Evolutionary conservation across 1,284 basidiomycete genomes (phyloP), one percentile per base, ranked within the genome.

Genomic region (Gomphus bonarii): DNA sequence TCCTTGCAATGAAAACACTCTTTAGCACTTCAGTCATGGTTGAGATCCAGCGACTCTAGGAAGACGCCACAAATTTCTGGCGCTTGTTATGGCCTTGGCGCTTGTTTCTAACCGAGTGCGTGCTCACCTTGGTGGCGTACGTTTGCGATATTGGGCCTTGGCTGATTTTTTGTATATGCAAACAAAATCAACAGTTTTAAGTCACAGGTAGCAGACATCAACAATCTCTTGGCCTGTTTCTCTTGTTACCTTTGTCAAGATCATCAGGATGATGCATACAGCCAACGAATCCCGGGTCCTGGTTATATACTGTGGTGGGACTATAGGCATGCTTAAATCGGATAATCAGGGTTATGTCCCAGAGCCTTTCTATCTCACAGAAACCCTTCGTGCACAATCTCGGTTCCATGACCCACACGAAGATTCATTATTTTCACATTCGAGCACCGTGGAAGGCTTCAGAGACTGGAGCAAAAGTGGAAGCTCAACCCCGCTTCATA

Each of bases 371-470:
- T 94, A 93, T 69, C 74, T 95, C 61, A 89, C 87, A 7, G 85
- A 89, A 70, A 90, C 82, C 0, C 78, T 94, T 44, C 76, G 81
- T 62, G 84, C 84, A 62, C 90, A 93, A 69, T 81, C 80, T 36
- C 80, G 90, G 11, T 93, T 93, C 64, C 89, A 94, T 68, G 90
- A 93, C 65, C 91, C 90, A 7, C 71, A 82, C 33, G 84, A 88
- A 65, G 84, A 88, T 59, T 91, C 89, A 3, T 70, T 91, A 25
- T 89, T 87, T 67, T 88, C 88, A 2, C 76, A 88, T 63, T 76
- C 86, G 1, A 72, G 74, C 14, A 83, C 85, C 18, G 82, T 90
- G 2, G 79, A 87, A 66, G 81, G 84, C 6, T 91, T 84, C 63
- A 73, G 86, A 59, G 73, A 81, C 61, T 90, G 87, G 87, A 84